A percentile compares a stretch with the other conserved stretches of the same genome.
Conservation (phyloP, 164 flowering plant genomes). For the Buxus sempervirens region DNA sequence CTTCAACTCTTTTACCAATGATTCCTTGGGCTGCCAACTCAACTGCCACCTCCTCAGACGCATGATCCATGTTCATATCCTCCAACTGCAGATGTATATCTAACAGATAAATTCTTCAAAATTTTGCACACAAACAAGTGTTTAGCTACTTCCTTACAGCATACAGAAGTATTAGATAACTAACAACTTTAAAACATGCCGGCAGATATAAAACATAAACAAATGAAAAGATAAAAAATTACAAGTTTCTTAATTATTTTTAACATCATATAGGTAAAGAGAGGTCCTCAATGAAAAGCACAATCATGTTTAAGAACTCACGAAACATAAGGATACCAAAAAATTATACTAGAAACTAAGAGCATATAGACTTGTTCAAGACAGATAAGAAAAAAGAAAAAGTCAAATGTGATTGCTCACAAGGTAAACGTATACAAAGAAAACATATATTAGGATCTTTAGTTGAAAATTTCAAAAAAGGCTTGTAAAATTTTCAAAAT, state of each 20-base stretch:
- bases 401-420: background rate
- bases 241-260: background rate
- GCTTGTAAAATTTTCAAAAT: too few species aligned
- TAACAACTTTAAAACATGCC: too few species aligned
- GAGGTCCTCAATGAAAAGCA: background rate
- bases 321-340: background rate
- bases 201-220: background rate
- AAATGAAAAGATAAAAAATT: background rate
- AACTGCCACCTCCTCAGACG: conserved; percentile 77
- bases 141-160: background rate
- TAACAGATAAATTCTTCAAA: background rate
- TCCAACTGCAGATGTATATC: conserved; percentile 50
- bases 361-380: background rate
- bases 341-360: background rate
- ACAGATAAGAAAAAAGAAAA: too few species aligned
- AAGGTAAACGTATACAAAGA: too few species aligned
- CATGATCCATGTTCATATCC: conserved; percentile 87
- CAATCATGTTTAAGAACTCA: background rate
- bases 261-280: background rate
- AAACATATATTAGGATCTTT: too few species aligned
- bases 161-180: background rate
- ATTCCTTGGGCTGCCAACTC: conserved; percentile 95
- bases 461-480: too few species aligned
- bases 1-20: conserved; percentile 94
- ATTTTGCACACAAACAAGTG: background rate